phyloP scores from a whole-genome alignment of 2,329 filamentous ascomycete species.

The Trematosphaeria pertusa region DNA sequence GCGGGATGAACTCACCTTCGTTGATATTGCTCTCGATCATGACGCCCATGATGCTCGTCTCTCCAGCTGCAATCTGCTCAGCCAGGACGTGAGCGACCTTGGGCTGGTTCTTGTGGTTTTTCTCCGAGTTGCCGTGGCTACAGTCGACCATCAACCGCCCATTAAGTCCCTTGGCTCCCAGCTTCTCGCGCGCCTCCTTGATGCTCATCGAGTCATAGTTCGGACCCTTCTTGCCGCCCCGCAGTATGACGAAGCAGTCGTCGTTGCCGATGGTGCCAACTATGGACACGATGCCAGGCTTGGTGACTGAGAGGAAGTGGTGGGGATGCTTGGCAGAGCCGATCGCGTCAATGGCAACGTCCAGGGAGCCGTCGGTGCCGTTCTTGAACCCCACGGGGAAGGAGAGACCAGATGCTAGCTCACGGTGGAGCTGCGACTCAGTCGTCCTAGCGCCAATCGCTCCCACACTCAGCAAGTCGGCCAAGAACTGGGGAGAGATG shows the following conservation, averaged over 20 bases:
- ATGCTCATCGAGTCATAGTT: slow-evolving; percentile 92
- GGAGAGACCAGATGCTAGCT: slow-evolving; percentile 89
- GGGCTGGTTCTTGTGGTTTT: slow-evolving; percentile 97
- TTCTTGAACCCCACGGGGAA: slow-evolving; percentile 99
- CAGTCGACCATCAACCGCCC: slow-evolving; percentile 96
- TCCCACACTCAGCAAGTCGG: slow-evolving; percentile 88
- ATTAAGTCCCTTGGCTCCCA: slow-evolving; percentile 75
- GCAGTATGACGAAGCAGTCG: slow-evolving; percentile 95
- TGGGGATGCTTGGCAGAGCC: slow-evolving; percentile 90
- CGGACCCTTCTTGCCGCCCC: slow-evolving; percentile 89
- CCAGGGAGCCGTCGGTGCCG: slow-evolving; percentile 89
- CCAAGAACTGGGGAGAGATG: slow-evolving; percentile 95
- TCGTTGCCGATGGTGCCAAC: slow-evolving; percentile 94
- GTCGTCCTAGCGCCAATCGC: slow-evolving; percentile 96
- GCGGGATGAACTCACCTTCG: slow-evolving; percentile 68
- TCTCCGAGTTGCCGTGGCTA: slow-evolving; percentile 93
- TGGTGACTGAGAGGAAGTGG: slow-evolving; percentile 96
- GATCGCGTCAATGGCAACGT: slow-evolving; percentile 94
- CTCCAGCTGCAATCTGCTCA: slow-evolving; percentile 83
- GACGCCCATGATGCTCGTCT: slow-evolving; percentile 89
- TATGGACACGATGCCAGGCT: slow-evolving; percentile 93
- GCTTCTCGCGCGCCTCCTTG: slow-evolving; percentile 78
- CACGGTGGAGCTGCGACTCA: slow-evolving; percentile 93
- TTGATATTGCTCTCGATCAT: slow-evolving; percentile 99
- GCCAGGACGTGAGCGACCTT: slow-evolving; percentile 85